phyloP scores from a whole-genome alignment of 108 stramenopile genomes.

The Nitzschia sp. region DNA sequence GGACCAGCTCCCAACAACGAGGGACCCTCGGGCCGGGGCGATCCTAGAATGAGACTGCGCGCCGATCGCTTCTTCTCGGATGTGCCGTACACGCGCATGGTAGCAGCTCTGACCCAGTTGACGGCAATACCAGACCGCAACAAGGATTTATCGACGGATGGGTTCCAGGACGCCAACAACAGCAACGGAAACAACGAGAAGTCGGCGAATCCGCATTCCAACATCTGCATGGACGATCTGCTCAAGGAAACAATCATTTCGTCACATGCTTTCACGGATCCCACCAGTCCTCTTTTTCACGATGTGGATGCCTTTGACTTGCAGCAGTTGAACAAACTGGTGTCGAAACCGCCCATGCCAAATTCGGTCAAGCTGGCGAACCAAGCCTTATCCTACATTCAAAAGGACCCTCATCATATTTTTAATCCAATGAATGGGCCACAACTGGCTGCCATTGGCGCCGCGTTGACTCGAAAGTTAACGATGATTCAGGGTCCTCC shows the following conservation, averaged over 20 bases:
- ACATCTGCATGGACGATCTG: constrained; percentile 74
- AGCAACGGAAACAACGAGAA: constrained; percentile 10
- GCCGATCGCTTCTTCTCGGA: constrained; percentile 83
- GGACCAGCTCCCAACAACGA: constrained; percentile 75
- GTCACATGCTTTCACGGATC: constrained; percentile 65
- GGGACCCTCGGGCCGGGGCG: constrained; percentile 49
- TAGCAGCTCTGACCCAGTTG: constrained; percentile 67
- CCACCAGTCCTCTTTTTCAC: constrained; percentile 37
- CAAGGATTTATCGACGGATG: constrained; percentile 14
- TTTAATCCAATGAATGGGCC: constrained; percentile 76
- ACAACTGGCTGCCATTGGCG: constrained; percentile 74
- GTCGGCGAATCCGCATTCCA: constrained; percentile 27
- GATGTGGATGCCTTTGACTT: constrained; percentile 48
- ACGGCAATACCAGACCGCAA: constrained; percentile 55
- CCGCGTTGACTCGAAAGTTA: constrained; percentile 76
- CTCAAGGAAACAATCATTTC: constrained; percentile 71
- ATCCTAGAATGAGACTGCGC: constrained; percentile 59
- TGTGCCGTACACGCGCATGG: constrained; percentile 85
- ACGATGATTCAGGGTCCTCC: constrained; percentile 87
- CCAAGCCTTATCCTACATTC: constrained; percentile 63
- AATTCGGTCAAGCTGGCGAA: constrained; percentile 61
- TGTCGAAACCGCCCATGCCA: constrained; percentile 68
- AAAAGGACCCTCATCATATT: constrained; percentile 49
- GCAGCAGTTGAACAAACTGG: constrained; percentile 43
- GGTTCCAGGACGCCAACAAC: constrained; percentile 1